Percentiles rank a stretch among this genome's conserved stretches.
These are phyloP conservation scores for Volutella citrinella DNA, from an alignment of 2,329 filamentous ascomycete species.

Conservation along the genomic window DNA sequence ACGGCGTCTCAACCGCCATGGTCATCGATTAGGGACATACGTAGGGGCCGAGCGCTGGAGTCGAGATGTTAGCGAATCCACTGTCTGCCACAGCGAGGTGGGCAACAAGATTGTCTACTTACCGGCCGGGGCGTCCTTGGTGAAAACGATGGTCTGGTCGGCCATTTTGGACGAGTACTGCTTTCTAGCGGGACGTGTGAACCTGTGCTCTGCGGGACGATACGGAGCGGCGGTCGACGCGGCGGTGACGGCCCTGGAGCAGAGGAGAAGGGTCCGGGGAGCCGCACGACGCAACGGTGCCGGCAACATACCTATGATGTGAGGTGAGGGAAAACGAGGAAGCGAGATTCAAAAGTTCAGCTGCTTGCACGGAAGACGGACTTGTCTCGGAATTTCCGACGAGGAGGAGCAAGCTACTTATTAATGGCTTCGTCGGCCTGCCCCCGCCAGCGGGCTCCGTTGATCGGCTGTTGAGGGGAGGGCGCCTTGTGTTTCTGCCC, in stretches of 20 bases:
- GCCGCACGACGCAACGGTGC: conserved; percentile 18
- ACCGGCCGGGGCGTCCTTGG: conserved; percentile 59
- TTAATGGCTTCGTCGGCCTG: too few relatives aligned
- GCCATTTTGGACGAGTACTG: conserved; percentile 43
- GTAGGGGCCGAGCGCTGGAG: conserved; percentile 59
- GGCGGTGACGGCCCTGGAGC: not conserved
- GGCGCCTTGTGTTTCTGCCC: too few relatives aligned
- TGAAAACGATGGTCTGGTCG: conserved; percentile 50
- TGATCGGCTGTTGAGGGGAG: too few relatives aligned
- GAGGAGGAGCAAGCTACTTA: too few relatives aligned
- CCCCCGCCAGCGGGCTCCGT: too few relatives aligned
- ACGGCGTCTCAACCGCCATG: too few relatives aligned
- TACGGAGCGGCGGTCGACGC: conserved; percentile 14
- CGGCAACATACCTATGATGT: conserved; percentile 21
- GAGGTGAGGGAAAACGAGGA: not conserved
- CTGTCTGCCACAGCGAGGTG: too few relatives aligned
- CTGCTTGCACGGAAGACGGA: too few relatives aligned
- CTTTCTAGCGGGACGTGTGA: conserved; percentile 31
- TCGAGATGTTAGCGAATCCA: too few relatives aligned
- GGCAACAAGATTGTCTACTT: too few relatives aligned
- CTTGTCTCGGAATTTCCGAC: too few relatives aligned
- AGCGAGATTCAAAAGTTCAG: too few relatives aligned
- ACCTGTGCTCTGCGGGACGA: conserved; percentile 20
- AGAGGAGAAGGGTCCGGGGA: conserved; percentile 14
- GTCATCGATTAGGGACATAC: conserved; percentile 50